Percentiles rank a stretch among this genome's conserved stretches.
Evolutionary conservation across 2,329 filamentous ascomycete species (phyloP).

Genomic region (Colletotrichum eremochloae): DNA sequence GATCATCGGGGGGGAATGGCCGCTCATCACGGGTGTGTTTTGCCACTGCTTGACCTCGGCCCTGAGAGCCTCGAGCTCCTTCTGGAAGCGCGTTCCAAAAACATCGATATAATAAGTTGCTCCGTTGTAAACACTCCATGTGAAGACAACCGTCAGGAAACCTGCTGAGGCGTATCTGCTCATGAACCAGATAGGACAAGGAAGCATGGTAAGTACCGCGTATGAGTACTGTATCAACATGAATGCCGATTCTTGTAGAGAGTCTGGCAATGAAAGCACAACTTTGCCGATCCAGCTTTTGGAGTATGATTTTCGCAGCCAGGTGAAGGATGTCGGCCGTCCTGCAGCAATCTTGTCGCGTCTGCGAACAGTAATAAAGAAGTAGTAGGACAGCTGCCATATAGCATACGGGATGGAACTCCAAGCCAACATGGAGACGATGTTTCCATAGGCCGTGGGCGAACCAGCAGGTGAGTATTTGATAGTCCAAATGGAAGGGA

Average conservation of each 20-base stretch:
- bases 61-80: conserved; percentile 90
- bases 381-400: conserved; percentile 95
- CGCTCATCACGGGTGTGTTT: conserved; percentile 64
- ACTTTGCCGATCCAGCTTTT: conserved; percentile 90
- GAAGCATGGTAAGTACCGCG: conserved; percentile 92
- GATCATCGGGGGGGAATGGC: conserved; percentile 55
- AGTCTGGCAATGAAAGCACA: conserved; percentile 81
- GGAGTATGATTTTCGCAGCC: conserved; percentile 91
- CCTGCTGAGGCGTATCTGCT: conserved; percentile 81
- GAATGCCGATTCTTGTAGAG: conserved; percentile 88
- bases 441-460: conserved; percentile 81
- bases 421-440: conserved; percentile 92
- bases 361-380: conserved; percentile 95
- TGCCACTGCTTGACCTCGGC: conserved; percentile 93
- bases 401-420: conserved; percentile 91
- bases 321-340: conserved; percentile 96
- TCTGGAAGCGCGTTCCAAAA: conserved; percentile 96
- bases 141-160: conserved; percentile 87
- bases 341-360: conserved; percentile 96
- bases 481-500: conserved; percentile 89
- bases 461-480: conserved; percentile 77
- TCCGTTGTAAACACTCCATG: conserved; percentile 96
- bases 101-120: conserved; percentile 99
- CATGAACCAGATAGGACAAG: conserved; percentile 95
- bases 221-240: conserved; percentile 97